Evolutionary conservation across 345 rosid species (phyloP).

Genomic region (Luvunga scandens): DNA sequence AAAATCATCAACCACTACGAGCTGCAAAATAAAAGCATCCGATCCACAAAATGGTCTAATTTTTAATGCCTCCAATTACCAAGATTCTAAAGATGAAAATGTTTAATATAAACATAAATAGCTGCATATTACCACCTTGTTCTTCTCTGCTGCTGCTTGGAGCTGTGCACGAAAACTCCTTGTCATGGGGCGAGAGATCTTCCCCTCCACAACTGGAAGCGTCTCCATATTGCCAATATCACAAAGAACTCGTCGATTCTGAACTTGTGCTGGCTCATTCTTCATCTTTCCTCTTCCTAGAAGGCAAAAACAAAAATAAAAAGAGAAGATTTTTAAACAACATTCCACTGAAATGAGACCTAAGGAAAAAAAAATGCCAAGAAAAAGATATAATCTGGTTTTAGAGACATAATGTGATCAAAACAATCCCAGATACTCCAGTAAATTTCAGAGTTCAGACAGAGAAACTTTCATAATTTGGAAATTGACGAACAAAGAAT

Average conservation of each 20-base stretch:
- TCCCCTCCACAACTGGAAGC: not conserved
- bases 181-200: conserved; percentile 24
- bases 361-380: no score
- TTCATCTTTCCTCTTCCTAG: conserved; percentile 9
- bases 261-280: conserved; percentile 2
- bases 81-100: not conserved
- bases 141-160: conserved; percentile 7
- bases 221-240: conserved; percentile 17
- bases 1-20: not conserved
- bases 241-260: conserved; percentile 6
- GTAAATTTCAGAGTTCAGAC: not conserved
- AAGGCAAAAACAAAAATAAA: not conserved
- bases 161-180: conserved; percentile 17
- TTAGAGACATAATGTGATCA: not conserved
- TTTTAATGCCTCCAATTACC: not conserved
- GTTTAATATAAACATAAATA: not conserved
- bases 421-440: not conserved
- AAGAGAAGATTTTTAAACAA: not conserved
- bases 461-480: not conserved
- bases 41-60: not conserved
- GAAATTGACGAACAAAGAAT: not conserved
- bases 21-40: conserved; percentile 6
- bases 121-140: not conserved
- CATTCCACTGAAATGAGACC: not conserved
- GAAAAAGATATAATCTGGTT: not conserved